Evolutionary conservation across 371 early-diverging fungal genomes (phyloP), one percentile per base, ranked within the genome.

Genomic region (Saksenaea vasiformis): DNA sequence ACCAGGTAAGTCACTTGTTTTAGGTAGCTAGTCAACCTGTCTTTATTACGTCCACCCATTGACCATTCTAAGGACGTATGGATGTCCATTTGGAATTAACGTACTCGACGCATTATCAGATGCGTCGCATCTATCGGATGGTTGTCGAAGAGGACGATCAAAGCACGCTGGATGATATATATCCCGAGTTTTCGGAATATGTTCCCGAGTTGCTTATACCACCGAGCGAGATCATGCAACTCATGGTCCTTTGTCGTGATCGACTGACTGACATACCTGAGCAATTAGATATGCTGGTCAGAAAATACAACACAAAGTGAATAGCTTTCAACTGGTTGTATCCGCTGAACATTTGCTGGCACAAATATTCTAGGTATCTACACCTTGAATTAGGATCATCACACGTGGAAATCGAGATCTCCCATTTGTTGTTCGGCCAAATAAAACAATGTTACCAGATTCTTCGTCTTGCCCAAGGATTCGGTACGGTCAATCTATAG

Each of bases 61-160:
- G 37, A 22, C 24, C 5, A 34, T 34, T 58, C n/a, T 5, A 55
- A 72, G 73, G 95, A 28, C 87, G 96, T 57, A 92, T 94, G 69
- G 95, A 95, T 67, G 71, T 91, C 28, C 90, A 90, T 71, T 78
- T 93, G 17, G 79, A 89, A 34, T 84, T 93, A 61, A 87, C 85
- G 1, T 85, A 84, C 69, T 77, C 79, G 26, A 85, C 86, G 14
- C 79, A 72, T 43, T 79, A 87, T 75, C 86, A 89, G 70, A 74
- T 87, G 62, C 57, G 75, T 37, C 69, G 76, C 9, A 88, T 88
- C 80, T 85, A 71, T 69, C 54, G 69, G 10, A 60, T 74, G 66
- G 83, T 85, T 5, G 43, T 73, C 53, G 74, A 81, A n/a, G 65
- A 71, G 28, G 68, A 60, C 15, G 58, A 77, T 24, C 51, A 58